These are phyloP conservation scores for Aspergillus sojae DNA, from an alignment of 2,329 filamentous ascomycete genomes.

Conservation along the genomic window DNA sequence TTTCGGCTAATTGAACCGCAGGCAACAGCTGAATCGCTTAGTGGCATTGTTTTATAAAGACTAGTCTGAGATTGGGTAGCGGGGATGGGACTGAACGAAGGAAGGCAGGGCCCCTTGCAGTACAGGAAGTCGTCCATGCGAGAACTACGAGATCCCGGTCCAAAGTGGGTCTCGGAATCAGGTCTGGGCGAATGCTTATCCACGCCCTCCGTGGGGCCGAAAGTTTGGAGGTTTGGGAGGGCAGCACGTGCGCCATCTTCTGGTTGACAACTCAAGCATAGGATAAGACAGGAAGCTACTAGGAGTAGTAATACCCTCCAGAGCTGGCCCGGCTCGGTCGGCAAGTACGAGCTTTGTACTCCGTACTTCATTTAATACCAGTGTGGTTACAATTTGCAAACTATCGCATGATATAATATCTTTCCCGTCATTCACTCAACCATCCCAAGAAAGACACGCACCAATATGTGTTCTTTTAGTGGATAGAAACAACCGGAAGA, in stretches of 20 bases:
- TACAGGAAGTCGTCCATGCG: background rate
- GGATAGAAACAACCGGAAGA: background rate
- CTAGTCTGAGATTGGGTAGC: background rate
- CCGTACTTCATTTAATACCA: background rate
- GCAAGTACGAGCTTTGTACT: background rate
- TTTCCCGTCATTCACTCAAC: background rate
- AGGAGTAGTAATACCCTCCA: background rate
- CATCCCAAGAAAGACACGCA: background rate
- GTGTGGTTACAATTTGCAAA: background rate
- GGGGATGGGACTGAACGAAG: background rate
- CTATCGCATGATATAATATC: background rate
- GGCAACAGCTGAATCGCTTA: background rate
- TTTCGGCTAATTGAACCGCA: background rate
- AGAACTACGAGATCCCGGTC: background rate
- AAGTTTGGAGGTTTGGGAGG: background rate
- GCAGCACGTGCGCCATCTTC: constrained; percentile 5
- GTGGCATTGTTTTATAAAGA: background rate
- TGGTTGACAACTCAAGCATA: background rate
- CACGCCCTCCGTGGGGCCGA: background rate
- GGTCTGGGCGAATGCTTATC: constrained; percentile 9
- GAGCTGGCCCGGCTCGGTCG: background rate
- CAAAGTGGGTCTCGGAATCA: background rate
- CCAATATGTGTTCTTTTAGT: background rate
- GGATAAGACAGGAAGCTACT: background rate
- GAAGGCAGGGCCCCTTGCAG: background rate